These are phyloP conservation scores for Zygosaccharomyces gambellarensis DNA, from an alignment of 805 yeast species.

Conservation along the genomic window DNA sequence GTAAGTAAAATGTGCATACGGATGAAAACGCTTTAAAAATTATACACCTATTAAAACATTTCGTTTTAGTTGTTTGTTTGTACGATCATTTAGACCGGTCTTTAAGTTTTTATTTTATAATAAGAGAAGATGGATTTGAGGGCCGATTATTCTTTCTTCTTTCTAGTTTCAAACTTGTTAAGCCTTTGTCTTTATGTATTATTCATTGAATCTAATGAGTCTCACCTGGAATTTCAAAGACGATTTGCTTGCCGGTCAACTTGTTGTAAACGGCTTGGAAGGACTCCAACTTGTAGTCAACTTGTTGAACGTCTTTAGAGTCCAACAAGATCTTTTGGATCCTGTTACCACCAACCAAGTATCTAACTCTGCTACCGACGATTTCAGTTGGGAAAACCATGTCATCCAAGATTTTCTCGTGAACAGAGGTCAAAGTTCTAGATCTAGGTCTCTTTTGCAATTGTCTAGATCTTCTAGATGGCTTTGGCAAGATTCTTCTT, in stretches of 20 bases:
- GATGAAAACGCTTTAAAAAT: slow-evolving; percentile 27
- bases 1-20: slow-evolving; percentile 6
- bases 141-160: not conserved
- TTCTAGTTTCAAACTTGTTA: no score
- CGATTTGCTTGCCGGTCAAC: slow-evolving; percentile 99
- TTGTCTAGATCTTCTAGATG: slow-evolving; percentile 91
- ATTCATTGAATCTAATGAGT: slow-evolving; percentile 29
- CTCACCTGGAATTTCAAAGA: slow-evolving; percentile 80
- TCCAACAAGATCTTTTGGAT: slow-evolving; percentile 96
- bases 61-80: slow-evolving; percentile 9
- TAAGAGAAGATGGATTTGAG: slow-evolving; percentile 1
- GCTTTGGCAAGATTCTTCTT: slow-evolving; percentile 99
- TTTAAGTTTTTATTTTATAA: not conserved
- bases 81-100: not conserved
- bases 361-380: slow-evolving; percentile 98
- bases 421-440: slow-evolving; percentile 98
- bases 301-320: slow-evolving; percentile 94
- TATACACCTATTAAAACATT: slow-evolving; percentile 29
- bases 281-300: slow-evolving; percentile 98
- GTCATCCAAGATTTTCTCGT: slow-evolving; percentile 97
- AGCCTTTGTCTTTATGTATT: not conserved
- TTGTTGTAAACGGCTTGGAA: slow-evolving; percentile 98
- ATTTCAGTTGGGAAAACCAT: slow-evolving; percentile 99
- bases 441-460: slow-evolving; percentile 99
- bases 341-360: slow-evolving; percentile 98